These are phyloP conservation scores for Gamarada debralockiae DNA, from an alignment of 495 filamentous ascomycete genomes.

Conservation along the genomic window DNA sequence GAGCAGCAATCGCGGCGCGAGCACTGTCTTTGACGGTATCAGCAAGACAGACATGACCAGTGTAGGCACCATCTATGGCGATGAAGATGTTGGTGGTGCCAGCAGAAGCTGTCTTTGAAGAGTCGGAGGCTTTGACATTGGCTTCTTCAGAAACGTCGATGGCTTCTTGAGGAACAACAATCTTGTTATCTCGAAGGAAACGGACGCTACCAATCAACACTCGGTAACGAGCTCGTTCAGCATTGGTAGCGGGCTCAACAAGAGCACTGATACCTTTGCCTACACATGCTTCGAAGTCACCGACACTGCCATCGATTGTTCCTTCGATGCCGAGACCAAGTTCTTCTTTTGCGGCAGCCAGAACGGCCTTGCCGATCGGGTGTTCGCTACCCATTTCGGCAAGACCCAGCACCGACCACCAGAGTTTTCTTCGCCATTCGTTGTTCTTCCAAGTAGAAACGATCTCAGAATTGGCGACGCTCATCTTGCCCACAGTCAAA, in stretches of 20 bases:
- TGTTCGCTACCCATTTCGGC: conserved; percentile 94
- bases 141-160: conserved; percentile 50
- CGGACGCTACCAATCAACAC: conserved; percentile 79
- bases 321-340: conserved; percentile 69
- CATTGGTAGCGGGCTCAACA: conserved; percentile 69
- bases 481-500: conserved; percentile 92
- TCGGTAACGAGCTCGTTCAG: conserved; percentile 63
- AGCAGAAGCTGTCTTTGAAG: conserved; percentile 30
- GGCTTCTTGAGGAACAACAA: conserved; percentile 61
- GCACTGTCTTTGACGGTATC: conserved; percentile 90
- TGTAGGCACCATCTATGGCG: conserved; percentile 75
- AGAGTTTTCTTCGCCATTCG: conserved; percentile 67
- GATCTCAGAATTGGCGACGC: conserved; percentile 66
- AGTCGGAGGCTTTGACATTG: conserved; percentile 40
- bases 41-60: conserved; percentile 76
- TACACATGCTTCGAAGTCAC: conserved; percentile 78
- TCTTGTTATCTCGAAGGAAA: conserved; percentile 65
- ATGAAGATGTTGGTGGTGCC: conserved; percentile 90
- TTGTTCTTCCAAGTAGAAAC: conserved; percentile 64
- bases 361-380: conserved; percentile 84
- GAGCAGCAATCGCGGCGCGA: conserved; percentile 74
- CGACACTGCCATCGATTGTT: conserved; percentile 73
- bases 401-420: conserved; percentile 93
- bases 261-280: conserved; percentile 81
- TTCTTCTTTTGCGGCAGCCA: conserved; percentile 65